Base-by-base conservation (phyloP, 148 eudicot species). In the Rhododendron henanense region DNA sequence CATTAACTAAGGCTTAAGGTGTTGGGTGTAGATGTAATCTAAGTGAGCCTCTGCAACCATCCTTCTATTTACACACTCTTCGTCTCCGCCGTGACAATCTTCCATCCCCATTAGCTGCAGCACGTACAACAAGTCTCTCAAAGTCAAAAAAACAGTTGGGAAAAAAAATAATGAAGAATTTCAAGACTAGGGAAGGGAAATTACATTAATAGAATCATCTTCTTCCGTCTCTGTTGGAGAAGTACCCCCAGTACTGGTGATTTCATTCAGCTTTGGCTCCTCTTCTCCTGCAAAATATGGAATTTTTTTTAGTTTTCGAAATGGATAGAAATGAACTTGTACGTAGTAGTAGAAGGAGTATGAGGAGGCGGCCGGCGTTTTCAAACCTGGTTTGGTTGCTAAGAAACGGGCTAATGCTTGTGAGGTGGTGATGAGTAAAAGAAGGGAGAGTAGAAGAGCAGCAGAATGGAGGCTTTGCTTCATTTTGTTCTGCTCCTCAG, bases 11-110 rank as follows among this genome's bases (percentile, higher is more conserved):
- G 92, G 92, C 67, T 33, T 88, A 4, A 88, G 88, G 50, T 91
- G 88, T 85, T 92, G 92, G 76, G 92, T 92, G 90, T 92, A 92
- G 84, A 92, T 92, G 86, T 81, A 81, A 21, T 92, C 94, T 84
- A 90, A 89, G 83, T 92, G 91, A 87, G 87, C 92, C 87, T 92
- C 92, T 85, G 90, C 81, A 73, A 63, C 35, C 63, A 92, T 47
- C 81, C 92, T 91, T 88, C 92, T 89, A 79, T 86, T 90, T 63
- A 87, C 1, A 73, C 92, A 92, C 39, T 92, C 92, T 83, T 91
- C 92, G 86, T 91, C 92, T 83, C 85, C 88, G 69, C 84, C 61
- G 13, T 67, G 87, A 83, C 92, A 92, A 53, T 79, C 74, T 78
- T 89, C 92, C 55, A 86, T 47, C n/a, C 94, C 92, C 92, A 91